phyloP scores from a whole-genome alignment of 2,329 filamentous ascomycete species.

The Arthrobotrys entomopaga region DNA sequence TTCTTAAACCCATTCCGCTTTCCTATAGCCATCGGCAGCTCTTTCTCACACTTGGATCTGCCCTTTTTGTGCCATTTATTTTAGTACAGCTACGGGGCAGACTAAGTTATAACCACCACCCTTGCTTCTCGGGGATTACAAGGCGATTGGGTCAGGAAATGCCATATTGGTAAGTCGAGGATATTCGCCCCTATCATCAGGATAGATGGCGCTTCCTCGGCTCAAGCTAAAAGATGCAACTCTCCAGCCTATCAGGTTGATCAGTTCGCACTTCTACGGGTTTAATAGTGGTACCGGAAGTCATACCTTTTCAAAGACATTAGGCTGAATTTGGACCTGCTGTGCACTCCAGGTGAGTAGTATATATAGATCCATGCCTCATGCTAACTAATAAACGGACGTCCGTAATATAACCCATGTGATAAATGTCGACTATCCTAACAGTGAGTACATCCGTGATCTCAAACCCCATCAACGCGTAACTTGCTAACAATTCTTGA shows the following conservation, averaged over 20 bases:
- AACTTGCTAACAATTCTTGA: constrained; percentile 11
- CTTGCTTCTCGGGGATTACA: constrained; percentile 37
- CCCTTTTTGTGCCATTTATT: constrained; percentile 33
- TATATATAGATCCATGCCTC: constrained; percentile 29
- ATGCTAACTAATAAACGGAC: constrained; percentile 92
- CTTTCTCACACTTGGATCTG: constrained; percentile 34
- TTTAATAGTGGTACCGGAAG: constrained; percentile 53
- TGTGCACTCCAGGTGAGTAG: constrained; percentile 55
- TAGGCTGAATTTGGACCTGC: constrained; percentile 51
- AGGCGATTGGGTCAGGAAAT: constrained; percentile 48
- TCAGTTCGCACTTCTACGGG: constrained; percentile 44
- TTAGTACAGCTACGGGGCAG: constrained; percentile 34
- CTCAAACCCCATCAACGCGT: not conserved
- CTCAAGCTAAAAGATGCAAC: constrained; percentile 53
- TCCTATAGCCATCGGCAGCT: constrained; percentile 40
- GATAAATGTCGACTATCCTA: constrained; percentile 99
- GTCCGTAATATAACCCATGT: constrained; percentile 99
- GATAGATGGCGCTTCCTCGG: constrained; percentile 55
- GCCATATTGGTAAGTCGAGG: constrained; percentile 54
- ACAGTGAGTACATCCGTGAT: constrained; percentile 67
- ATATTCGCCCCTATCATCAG: constrained; percentile 51
- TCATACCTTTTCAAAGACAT: constrained; percentile 35
- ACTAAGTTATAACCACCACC: constrained; percentile 29
- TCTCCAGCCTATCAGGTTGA: constrained; percentile 52
- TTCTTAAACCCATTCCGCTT: constrained; percentile 54